phyloP scores from a whole-genome alignment of 2,329 filamentous ascomycete genomes.

The Exophiala lecanii-corni region DNA sequence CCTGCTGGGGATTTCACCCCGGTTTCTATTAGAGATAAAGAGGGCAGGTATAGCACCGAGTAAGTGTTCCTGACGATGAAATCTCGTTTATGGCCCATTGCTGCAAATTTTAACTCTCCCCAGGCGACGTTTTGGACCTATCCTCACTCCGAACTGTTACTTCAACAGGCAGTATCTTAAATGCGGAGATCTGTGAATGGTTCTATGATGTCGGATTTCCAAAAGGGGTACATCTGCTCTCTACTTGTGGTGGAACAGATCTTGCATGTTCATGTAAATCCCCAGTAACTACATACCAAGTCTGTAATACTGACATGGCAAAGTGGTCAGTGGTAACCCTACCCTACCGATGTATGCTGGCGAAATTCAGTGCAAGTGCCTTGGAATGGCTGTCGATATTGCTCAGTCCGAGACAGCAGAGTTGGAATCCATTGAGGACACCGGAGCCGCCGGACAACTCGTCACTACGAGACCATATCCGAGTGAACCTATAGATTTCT shows the following conservation, averaged over 20 bases:
- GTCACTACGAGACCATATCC: slow-evolving; percentile 43
- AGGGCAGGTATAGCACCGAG: slow-evolving; percentile 59
- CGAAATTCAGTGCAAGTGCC: slow-evolving; percentile 49
- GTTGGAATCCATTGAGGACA: too few species aligned
- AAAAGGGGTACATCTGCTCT: slow-evolving; percentile 54
- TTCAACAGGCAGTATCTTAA: slow-evolving; percentile 63
- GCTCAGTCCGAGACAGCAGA: background rate
- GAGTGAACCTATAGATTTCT: slow-evolving; percentile 42
- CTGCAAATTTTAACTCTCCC: too few species aligned
- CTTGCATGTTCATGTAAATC: slow-evolving; percentile 25
- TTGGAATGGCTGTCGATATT: slow-evolving; percentile 38
- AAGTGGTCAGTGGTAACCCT: slow-evolving; percentile 52
- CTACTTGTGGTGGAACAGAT: slow-evolving; percentile 28
- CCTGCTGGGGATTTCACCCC: slow-evolving; percentile 54
- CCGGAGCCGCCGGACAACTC: slow-evolving; percentile 40
- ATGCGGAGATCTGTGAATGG: slow-evolving; percentile 73
- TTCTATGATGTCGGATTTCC: slow-evolving; percentile 69
- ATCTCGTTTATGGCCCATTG: too few species aligned
- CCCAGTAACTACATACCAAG: too few species aligned
- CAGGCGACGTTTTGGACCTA: slow-evolving; percentile 4
- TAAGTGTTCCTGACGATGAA: slow-evolving; percentile 29
- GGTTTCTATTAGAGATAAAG: slow-evolving; percentile 69
- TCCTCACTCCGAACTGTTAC: background rate
- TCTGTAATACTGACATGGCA: background rate
- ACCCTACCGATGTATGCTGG: slow-evolving; percentile 60